phyloP scores from a whole-genome alignment of 495 filamentous ascomycete genomes.

The Xylaria acuta region DNA sequence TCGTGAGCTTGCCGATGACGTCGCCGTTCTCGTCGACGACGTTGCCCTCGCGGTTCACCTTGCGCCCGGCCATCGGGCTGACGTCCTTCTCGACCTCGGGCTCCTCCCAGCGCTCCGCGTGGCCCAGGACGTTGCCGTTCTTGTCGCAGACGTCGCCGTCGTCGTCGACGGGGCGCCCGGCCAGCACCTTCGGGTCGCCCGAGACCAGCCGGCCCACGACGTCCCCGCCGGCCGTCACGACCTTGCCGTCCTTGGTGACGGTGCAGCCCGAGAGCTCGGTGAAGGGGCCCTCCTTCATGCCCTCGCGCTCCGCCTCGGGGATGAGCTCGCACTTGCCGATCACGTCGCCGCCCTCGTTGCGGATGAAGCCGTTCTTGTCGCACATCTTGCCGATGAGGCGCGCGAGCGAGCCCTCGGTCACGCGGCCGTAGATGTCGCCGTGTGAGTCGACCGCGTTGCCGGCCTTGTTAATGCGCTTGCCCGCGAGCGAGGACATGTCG shows the following conservation, averaged over 20 bases:
- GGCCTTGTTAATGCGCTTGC: conserved; percentile 84
- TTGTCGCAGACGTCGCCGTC: conserved; percentile 84
- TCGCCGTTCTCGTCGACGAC: conserved; percentile 83
- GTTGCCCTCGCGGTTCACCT: conserved; percentile 82
- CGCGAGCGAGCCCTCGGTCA: conserved; percentile 74
- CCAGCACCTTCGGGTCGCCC: conserved; percentile 73
- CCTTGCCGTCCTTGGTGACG: conserved; percentile 78
- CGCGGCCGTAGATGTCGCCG: conserved; percentile 77
- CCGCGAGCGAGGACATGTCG: conserved; percentile 75
- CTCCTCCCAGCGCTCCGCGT: conserved; percentile 82
- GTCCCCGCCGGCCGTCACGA: conserved; percentile 64
- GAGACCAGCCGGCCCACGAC: conserved; percentile 77
- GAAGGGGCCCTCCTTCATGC: conserved; percentile 78
- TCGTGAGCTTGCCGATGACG: conserved; percentile 78
- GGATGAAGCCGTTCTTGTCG: conserved; percentile 80
- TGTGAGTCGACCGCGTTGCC: conserved; percentile 80
- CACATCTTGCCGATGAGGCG: conserved; percentile 79
- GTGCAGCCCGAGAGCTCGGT: conserved; percentile 73
- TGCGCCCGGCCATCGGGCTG: conserved; percentile 71
- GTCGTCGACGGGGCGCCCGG: conserved; percentile 78
- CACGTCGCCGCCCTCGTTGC: conserved; percentile 79
- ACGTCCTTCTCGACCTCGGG: conserved; percentile 70
- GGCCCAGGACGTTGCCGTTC: conserved; percentile 81
- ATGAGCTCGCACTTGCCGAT: conserved; percentile 82
- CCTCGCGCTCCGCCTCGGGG: conserved; percentile 69